Evolutionary conservation across 2,329 filamentous ascomycete species (phyloP).

Genomic region (Trichoderma sp.): DNA sequence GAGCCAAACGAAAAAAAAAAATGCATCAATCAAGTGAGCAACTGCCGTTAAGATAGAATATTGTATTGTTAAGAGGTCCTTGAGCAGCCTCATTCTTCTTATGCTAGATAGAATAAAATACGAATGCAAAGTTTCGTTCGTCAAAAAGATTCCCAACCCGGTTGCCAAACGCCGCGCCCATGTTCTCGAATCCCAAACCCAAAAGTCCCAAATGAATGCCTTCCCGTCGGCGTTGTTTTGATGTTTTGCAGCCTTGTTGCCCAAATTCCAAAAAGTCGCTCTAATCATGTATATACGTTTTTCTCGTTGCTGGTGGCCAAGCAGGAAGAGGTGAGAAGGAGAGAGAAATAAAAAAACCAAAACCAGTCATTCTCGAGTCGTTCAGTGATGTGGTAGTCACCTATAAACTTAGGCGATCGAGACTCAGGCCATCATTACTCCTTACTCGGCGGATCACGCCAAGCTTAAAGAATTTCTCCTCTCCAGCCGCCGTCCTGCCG

Average conservation of each 20-base stretch:
- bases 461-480: conserved; percentile 78
- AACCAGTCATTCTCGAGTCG: not conserved
- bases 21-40: not conserved
- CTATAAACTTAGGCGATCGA: conserved; percentile 74
- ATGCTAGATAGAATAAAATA: conserved; percentile 5
- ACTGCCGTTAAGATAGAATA: not conserved
- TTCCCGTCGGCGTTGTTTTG: not conserved
- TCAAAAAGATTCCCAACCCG: not conserved
- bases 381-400: not conserved
- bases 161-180: conserved; percentile 1
- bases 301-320: conserved; percentile 1
- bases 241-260: conserved; percentile 6
- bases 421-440: conserved; percentile 71
- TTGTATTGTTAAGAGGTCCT: not conserved
- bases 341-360: not conserved
- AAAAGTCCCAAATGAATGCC: not conserved
- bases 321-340: not conserved
- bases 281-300: conserved; percentile 19
- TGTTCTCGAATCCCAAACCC: not conserved
- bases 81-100: not conserved
- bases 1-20: conserved; percentile 5
- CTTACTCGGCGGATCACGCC: conserved; percentile 70
- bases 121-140: not conserved
- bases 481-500: conserved; percentile 70
- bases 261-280: conserved; percentile 11